Percentiles rank a stretch among this genome's conserved stretches.
Evolutionary conservation across 805 yeast genomes (phyloP).

Genomic region (Myxozyma kluyveri): DNA sequence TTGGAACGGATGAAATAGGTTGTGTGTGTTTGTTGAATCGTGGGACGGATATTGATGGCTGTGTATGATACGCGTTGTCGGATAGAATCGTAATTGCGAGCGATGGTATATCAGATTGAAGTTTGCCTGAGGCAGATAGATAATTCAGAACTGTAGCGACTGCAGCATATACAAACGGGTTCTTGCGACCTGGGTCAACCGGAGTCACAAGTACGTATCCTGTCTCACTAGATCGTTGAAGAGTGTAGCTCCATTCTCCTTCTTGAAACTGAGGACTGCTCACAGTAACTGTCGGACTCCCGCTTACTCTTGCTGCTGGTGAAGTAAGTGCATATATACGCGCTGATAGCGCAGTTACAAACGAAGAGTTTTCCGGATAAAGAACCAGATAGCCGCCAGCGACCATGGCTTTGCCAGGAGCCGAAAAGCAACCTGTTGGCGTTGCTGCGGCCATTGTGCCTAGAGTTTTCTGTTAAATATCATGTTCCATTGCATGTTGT

Average conservation of each 20-base stretch:
- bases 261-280: slow-evolving; percentile 72
- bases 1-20: slow-evolving; percentile 70
- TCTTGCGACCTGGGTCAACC: slow-evolving; percentile 34
- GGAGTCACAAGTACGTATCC: slow-evolving; percentile 37
- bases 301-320: slow-evolving; percentile 33
- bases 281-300: slow-evolving; percentile 43
- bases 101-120: slow-evolving; percentile 7
- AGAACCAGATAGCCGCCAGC: slow-evolving; percentile 95
- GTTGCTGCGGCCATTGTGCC: background rate
- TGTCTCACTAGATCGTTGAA: slow-evolving; percentile 27
- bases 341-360: slow-evolving; percentile 82
- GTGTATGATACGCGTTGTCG: slow-evolving; percentile 88
- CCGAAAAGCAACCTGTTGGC: slow-evolving; percentile 52
- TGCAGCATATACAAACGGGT: slow-evolving; percentile 75
- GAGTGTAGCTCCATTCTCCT: slow-evolving; percentile 65
- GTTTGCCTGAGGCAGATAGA: slow-evolving; percentile 40
- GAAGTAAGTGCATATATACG: slow-evolving; percentile 72
- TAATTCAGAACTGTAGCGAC: slow-evolving; percentile 57
- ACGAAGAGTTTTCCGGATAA: slow-evolving; percentile 69
- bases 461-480: too few relatives aligned
- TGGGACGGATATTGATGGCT: slow-evolving; percentile 37
- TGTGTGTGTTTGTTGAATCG: slow-evolving; percentile 58
- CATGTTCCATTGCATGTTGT: too few relatives aligned
- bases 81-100: slow-evolving; percentile 65
- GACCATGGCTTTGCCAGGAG: slow-evolving; percentile 91